Evolutionary conservation across 2,329 filamentous ascomycete species (phyloP), one percentile per base, ranked within the genome.

Genomic region (Sclerotinia glacialis): DNA sequence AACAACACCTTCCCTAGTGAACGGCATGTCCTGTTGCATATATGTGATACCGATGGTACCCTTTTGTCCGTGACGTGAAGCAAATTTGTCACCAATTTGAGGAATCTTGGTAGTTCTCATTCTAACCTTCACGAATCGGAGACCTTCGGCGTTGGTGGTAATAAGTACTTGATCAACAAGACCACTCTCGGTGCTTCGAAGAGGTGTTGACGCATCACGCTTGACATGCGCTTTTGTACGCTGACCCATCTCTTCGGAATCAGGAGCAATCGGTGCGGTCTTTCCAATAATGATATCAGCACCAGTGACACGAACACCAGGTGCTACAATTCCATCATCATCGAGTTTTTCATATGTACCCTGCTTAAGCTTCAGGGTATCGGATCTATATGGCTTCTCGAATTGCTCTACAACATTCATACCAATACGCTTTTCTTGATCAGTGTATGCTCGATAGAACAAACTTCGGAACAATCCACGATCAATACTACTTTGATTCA

Each of bases 261-360:
- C 95, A 3, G 92, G 89, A 58, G 93, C 90, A 77, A 99, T 92
- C 1, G 96, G 96, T 14, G 94, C 93, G 3, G 95, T 98, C 83
- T 99, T 99, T 70, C 96, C 95, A 71, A 99, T 99, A 78, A 99
- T 98, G 76, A 99, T 97, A 78, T 99, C 95, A 75, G 98, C 95
- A 76, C 95, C 96, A 18, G 93, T 96, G 0, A 99, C 94, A 78
- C 95, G 91, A 31, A 96, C 90, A 76, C 95, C 95, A 18, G 95
- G 95, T 9, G 92, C 91, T 65, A 99, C 90, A 67, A 99, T 92
- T 74, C 95, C 95, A 77, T 99, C 95, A 21, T 96, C 92, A 69
- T 99, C 95, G 7, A 99, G 86, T 82, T 99, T 99, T 80, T 99
- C 93, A 75, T 97, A 97, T 0, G 93, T 97, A 65, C 93, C 93